Evolutionary conservation across 306 rosid genomes (phyloP).

Genomic region (Alnus glutinosa): DNA sequence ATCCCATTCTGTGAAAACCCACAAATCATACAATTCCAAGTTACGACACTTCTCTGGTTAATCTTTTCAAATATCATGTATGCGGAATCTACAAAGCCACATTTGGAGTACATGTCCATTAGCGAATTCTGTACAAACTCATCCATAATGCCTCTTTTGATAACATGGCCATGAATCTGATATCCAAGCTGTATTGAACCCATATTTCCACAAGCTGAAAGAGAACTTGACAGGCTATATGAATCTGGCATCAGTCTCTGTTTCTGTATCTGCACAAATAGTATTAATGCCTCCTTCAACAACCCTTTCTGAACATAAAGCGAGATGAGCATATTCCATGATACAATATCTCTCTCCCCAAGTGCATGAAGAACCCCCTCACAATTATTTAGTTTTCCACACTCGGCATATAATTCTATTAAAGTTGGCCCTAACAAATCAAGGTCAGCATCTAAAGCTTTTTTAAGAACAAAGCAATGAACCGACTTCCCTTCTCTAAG

Average conservation of each 20-base stretch:
- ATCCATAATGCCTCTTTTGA: constrained; percentile 58
- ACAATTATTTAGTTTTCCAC: constrained; percentile 44
- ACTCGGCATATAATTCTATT: constrained; percentile 69
- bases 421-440: constrained; percentile 60
- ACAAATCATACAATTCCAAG: constrained; percentile 87
- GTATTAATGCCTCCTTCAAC: constrained; percentile 45
- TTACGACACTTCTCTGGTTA: constrained; percentile 47
- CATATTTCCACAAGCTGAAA: constrained; percentile 69
- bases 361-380: constrained; percentile 48
- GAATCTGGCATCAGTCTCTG: constrained; percentile 73
- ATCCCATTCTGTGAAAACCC: constrained; percentile 77
- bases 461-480: constrained; percentile 69
- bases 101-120: constrained; percentile 87
- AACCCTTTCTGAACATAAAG: constrained; percentile 60
- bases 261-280: constrained; percentile 55
- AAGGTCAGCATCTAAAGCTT: constrained; percentile 48
- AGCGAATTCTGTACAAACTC: constrained; percentile 81
- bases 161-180: constrained; percentile 72
- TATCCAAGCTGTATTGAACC: constrained; percentile 60
- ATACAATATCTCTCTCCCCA: constrained; percentile 45
- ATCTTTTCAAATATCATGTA: constrained; percentile 52
- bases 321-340: constrained; percentile 75
- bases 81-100: constrained; percentile 63
- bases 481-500: constrained; percentile 73
- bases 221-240: constrained; percentile 76